phyloP scores from a whole-genome alignment of 2,329 filamentous ascomycete genomes.

The Cladorrhinum sp. region DNA sequence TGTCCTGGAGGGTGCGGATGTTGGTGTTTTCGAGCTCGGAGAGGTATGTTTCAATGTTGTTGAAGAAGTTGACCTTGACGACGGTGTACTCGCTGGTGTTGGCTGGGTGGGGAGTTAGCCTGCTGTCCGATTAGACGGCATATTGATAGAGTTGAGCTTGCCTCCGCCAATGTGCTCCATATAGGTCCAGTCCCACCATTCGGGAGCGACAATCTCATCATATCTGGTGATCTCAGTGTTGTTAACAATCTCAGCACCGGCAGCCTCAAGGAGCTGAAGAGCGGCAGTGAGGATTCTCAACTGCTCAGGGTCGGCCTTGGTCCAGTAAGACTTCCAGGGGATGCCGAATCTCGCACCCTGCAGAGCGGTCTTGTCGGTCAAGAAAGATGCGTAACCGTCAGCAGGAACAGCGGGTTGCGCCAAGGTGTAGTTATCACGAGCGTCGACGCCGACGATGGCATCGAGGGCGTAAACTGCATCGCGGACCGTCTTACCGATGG shows the following conservation, averaged over 20 bases:
- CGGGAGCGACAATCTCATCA: conserved; percentile 53
- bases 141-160: too few relatives aligned
- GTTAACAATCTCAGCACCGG: conserved; percentile 67
- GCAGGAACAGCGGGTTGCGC: conserved; percentile 51
- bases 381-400: conserved; percentile 55
- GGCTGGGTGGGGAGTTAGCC: too few relatives aligned
- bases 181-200: conserved; percentile 73
- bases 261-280: conserved; percentile 52
- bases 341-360: conserved; percentile 65
- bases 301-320: conserved; percentile 55
- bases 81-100: conserved; percentile 74
- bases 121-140: too few relatives aligned
- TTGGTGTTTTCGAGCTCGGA: conserved; percentile 59
- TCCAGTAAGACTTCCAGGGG: conserved; percentile 71
- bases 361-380: conserved; percentile 53
- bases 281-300: conserved; percentile 49
- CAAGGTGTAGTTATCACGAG: conserved; percentile 63
- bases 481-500: conserved; percentile 54
- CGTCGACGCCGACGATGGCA: conserved; percentile 54
- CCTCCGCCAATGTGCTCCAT: conserved; percentile 43
- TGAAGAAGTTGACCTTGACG: conserved; percentile 69
- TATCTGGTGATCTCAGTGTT: conserved; percentile 60
- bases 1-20: conserved; percentile 59
- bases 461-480: conserved; percentile 45
- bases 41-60: conserved; percentile 60